phyloP scores from a whole-genome alignment of 192 early-diverging fungal genomes.

The Rhizoclosmatium globosum region DNA sequence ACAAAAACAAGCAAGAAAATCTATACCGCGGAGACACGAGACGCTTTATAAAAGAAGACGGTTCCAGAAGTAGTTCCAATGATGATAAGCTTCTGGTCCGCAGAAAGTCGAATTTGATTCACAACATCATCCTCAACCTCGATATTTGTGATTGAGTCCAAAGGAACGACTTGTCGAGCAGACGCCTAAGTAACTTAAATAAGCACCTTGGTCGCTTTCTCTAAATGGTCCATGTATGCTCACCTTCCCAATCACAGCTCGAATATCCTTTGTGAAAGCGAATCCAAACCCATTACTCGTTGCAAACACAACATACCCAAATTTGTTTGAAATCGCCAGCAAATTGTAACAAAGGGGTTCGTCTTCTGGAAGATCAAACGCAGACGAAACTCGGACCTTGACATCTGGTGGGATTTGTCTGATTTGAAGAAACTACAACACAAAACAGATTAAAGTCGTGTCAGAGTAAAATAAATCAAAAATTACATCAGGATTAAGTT shows the following conservation, averaged over 20 bases:
- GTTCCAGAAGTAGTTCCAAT: slow-evolving; percentile 5
- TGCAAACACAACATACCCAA: slow-evolving; percentile 34
- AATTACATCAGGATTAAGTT: background rate
- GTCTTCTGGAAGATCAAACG: background rate
- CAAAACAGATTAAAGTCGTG: background rate
- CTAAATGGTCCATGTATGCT: background rate
- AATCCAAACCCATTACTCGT: slow-evolving; percentile 32
- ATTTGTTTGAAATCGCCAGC: slow-evolving; percentile 35
- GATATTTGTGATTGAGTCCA: background rate
- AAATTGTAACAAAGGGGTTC: slow-evolving; percentile 17
- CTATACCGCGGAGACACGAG: background rate
- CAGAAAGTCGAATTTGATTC: slow-evolving; percentile 28
- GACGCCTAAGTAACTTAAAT: background rate
- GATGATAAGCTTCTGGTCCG: slow-evolving; percentile 11
- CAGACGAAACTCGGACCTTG: slow-evolving; percentile 3
- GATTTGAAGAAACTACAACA: background rate
- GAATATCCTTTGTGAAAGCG: slow-evolving; percentile 24
- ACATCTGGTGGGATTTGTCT: slow-evolving; percentile 9
- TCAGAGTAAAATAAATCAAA: background rate
- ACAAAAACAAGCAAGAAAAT: too few species aligned
- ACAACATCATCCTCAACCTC: slow-evolving; percentile 1
- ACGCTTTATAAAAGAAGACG: slow-evolving; percentile 12
- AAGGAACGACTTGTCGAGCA: background rate
- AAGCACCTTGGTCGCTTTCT: background rate
- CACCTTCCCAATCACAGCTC: background rate